phyloP scores from a whole-genome alignment of 106 monocot species.

The Amphibolis antarctica region DNA sequence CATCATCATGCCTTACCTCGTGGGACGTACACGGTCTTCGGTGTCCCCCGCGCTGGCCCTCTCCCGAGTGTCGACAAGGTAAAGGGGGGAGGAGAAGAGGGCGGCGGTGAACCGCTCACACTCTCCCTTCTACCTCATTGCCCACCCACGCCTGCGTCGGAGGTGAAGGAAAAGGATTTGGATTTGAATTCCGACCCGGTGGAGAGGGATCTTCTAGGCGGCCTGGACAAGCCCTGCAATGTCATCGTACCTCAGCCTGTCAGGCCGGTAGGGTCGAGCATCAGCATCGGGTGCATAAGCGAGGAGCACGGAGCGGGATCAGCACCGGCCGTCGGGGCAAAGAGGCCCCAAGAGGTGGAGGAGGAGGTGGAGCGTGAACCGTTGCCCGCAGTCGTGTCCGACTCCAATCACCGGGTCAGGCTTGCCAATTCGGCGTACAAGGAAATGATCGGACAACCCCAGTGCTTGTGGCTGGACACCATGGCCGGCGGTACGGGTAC shows the following conservation, averaged over 20 bases:
- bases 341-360: constrained; percentile 49
- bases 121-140: constrained; percentile 17
- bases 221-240: constrained; percentile 37
- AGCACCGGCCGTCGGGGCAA: not conserved
- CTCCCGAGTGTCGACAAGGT: not conserved
- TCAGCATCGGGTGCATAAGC: constrained; percentile 41
- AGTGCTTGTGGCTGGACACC: constrained; percentile 25
- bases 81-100: not conserved
- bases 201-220: constrained; percentile 51
- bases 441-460: constrained; percentile 31
- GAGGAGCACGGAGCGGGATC: not conserved
- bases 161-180: constrained; percentile 1
- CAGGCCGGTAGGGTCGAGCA: constrained; percentile 67
- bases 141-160: not conserved
- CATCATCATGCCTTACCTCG: not conserved
- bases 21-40: constrained; percentile 12
- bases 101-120: constrained; percentile 3
- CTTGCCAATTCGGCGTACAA: constrained; percentile 48
- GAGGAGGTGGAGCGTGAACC: constrained; percentile 61
- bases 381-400: constrained; percentile 69
- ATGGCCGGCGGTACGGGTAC: constrained; percentile 1
- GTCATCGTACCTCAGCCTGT: constrained; percentile 58
- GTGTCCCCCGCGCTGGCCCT: not conserved
- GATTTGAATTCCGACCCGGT: constrained; percentile 8
- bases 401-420: constrained; percentile 63